Base-by-base conservation (phyloP, 257 asterid genomes). In the Gentiana straminea region DNA sequence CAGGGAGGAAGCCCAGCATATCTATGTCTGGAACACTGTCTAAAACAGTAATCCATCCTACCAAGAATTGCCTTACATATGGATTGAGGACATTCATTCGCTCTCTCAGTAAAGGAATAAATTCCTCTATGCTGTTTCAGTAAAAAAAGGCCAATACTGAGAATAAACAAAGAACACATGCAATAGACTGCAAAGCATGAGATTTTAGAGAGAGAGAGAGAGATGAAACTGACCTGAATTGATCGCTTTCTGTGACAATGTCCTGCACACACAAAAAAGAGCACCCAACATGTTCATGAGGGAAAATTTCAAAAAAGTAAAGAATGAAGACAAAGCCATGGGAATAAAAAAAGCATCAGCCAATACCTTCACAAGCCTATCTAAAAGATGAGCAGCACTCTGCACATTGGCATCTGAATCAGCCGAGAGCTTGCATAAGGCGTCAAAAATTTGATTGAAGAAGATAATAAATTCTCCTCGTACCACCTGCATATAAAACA, bases 321-420 rank as follows among this genome's bases (percentile, higher is more conserved):
- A 57, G 43, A 3, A 39, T 33, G 46, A 7, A 38, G 13, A 8
- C 15, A 5, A 12, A 33, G n/a, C 35, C 7, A 41, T 47, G 44
- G 60, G 10, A 46, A 58, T 33, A 50, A 50, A 58, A 15, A 64
- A 24, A 24, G 24, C 24, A 34, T 60, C 33, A n/a, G 50, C 37
- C 15, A 60, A 61, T 51, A 86, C 99, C 94, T 92, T 92, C 55
- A 92, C 99, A 73, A 92, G 97, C 62, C 97, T 85, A 70, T 92
- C 99, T 62, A 92, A 79, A 64, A 92, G 99, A 84, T 92, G 99
- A 57, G 99, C 99, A 76, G 99, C 99, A 86, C 97, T 92, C 73
- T 92, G 99, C 58, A 92, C 99, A 76, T 82, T 92, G 79, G 96
- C 73, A 79, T 88, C 99, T 52, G 94, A 76, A 75, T 92, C 99